phyloP scores from a whole-genome alignment of 2,329 filamentous ascomycete species.

The Neopestalotiopsis sp. region DNA sequence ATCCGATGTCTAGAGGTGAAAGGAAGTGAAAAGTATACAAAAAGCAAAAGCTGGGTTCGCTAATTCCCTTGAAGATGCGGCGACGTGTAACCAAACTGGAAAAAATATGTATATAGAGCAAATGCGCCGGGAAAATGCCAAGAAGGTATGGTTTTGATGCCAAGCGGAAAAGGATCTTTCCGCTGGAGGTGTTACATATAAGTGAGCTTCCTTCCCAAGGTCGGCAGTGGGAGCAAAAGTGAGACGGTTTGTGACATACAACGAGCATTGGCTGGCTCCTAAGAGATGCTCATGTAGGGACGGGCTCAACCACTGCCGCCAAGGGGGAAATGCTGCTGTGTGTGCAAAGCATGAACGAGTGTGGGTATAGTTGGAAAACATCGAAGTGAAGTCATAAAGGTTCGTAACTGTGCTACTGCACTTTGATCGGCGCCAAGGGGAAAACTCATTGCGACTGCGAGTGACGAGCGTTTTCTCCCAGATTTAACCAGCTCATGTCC shows the following conservation, averaged over 20 bases:
- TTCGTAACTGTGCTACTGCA: constrained; percentile 1
- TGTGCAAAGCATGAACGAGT: constrained; percentile 6
- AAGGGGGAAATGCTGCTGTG: not conserved
- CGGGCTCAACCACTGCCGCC: not conserved
- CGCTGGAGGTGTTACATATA: not conserved
- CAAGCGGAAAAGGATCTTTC: constrained; percentile 2
- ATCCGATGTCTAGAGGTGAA: constrained; percentile 5
- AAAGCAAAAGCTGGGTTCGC: constrained; percentile 7
- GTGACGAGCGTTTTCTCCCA: constrained; percentile 52
- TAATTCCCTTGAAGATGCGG: constrained; percentile 1
- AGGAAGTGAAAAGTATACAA: constrained; percentile 8
- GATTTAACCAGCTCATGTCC: constrained; percentile 84
- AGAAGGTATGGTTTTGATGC: not conserved
- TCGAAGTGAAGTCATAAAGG: constrained; percentile 16
- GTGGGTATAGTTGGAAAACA: constrained; percentile 16
- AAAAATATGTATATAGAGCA: not conserved
- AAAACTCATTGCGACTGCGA: constrained; percentile 21
- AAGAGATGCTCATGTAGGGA: not conserved
- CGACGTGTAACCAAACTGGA: constrained; percentile 1
- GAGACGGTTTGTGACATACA: not conserved
- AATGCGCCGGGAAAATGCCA: constrained; percentile 15
- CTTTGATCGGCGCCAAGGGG: not conserved
- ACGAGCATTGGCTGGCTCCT: too few relatives aligned
- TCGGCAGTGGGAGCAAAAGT: not conserved
- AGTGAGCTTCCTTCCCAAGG: not conserved